Evolutionary conservation across 495 filamentous ascomycete genomes (phyloP), one percentile per base, ranked within the genome.

Genomic region (Xylaria bambusicola): DNA sequence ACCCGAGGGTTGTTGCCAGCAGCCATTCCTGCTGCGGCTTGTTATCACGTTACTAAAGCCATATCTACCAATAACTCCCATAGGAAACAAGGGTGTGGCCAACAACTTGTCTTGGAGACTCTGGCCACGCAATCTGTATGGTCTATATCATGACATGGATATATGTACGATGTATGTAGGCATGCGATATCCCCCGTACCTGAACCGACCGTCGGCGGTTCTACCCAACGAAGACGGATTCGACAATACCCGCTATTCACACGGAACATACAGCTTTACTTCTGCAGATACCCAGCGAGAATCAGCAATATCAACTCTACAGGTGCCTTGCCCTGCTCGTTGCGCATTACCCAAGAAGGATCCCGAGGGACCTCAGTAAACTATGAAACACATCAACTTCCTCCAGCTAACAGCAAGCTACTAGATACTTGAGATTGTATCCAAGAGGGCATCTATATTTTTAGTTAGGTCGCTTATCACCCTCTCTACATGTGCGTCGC

Each of bases 221-320:
- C 40, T 23, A 50, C 23, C 24, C 46, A 51, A 50, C 47, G 46
- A 27, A 49, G 21, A 51, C 47, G 46, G 46, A 35, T 49, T 58
- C 38, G 33, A 26, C 13, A 41, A 26, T 41, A 1, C 9, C n/a
- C 24, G 17, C 45, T 46, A 50, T 42, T 41, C 55, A 58, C 45
- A 50, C 56, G 31, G 44, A 35, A 33, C 36, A 41, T 17, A 44
- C 46, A 2, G 12, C 44, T 23, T 40, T 53, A 57, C 64, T 62
- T 58, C 61, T 70, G 62, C 62, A 67, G 67, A 67, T 64, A 68
- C 61, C 67, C 65, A 65, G 58, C 51, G 36, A 61, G 26, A 31
- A 46, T 10, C 48, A 62, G 60, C 46, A 55, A 46, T 56, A 53
- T 35, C 61, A 61, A 57, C 63, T 65, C 65, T 62, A 70, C 47